Evolutionary conservation across 129 eudicot genomes (phyloP), one percentile per base, ranked within the genome.

Genomic region (Tagetes erecta): DNA sequence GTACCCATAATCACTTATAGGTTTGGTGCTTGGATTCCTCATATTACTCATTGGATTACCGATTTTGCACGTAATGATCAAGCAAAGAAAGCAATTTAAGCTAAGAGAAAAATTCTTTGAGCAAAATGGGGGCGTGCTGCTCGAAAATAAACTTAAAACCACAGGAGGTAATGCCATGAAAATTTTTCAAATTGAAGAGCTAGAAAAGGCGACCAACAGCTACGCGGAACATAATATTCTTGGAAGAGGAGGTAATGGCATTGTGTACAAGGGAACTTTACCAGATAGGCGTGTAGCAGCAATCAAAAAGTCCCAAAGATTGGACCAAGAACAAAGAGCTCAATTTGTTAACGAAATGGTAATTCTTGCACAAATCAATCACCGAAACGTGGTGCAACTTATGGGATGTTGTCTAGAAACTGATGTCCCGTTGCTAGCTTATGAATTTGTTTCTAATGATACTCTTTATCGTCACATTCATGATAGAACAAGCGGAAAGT

Each of bases 371-470:
- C 64, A 33, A 31, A 31, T 58, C 3, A 58, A 58, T 58, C 64
- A 58, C 64, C 64, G n/a, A 58, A 58, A 58, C 38, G 64, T 58
- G 13, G 64, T 58, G 39, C 64, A 33, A 58, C 64, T 58, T 31
- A 30, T 58, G 39, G 64, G 84, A 20, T 86, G 87, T 59, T 86
- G 91, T 75, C 70, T 86, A 8, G 91, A 86, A 51, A 69, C 77
- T 31, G 91, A 86, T 38, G 91, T 86, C 11, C 87, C 86, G 1
- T 14, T 86, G 31, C 59, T 86, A 8, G 90, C 83, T 3, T 82
- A 85, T 41, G 89, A 86, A 44, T 82, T 51, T 10, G 41, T 86
- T 45, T 45, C 84, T 0, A 80, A 86, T 12, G 86, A 78, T 13
- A 83, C 87, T 20, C 82, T 83, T 8, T 67, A 53, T 33, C 74